Base-by-base conservation (phyloP, 805 yeast species). In the Wickerhamomyces chambardii region DNA sequence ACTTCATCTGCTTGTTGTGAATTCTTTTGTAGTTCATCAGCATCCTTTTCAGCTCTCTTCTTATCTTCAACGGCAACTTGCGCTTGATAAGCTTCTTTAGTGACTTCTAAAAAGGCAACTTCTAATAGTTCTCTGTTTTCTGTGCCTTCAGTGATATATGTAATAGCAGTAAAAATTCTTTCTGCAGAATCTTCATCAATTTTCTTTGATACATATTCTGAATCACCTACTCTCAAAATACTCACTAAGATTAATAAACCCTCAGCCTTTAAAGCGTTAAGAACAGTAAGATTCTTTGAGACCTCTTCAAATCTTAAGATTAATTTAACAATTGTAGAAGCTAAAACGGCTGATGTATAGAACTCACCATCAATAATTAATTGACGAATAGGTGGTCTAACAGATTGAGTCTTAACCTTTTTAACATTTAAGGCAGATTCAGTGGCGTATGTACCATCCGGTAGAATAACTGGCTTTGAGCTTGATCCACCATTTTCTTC, bases 381-480 rank as follows among this genome's bases (percentile, higher is more conserved):
- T 39, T 78, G 75, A 51, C 98, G 81, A 47, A 94, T 64, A 31
- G 95, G 85, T 21, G 89, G 85, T 45, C 68, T 69, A n/a, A 58
- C 54, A 4, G 53, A 58, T 6, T 55, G 57, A 17, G 47, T 40
- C 16, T 41, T 40, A 15, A 56, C 55, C 16, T 64, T 62, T 36
- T 63, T 64, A 5, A 76, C 62, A 14, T 82, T 82, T 38, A 80
- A 61, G 0, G 95, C 92, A 43, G 77, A 75, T 61, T 92, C 98
- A 29, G 96, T 84, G 21, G 98, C 98, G 60, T 92, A 92, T 0
- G 99, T 92, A 48, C 99, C 99, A 63, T 92, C 99, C n/a, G 98
- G 95, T 45, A 92, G 70, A 39, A 92, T 80, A 40, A 82, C 79
- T 16, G 97, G 97, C 31, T 84, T 84, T 28, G 61, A 55, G 16